Evolutionary conservation across 208 protist species (phyloP).

Genomic region (Acanthamoeba castellanii): DNA sequence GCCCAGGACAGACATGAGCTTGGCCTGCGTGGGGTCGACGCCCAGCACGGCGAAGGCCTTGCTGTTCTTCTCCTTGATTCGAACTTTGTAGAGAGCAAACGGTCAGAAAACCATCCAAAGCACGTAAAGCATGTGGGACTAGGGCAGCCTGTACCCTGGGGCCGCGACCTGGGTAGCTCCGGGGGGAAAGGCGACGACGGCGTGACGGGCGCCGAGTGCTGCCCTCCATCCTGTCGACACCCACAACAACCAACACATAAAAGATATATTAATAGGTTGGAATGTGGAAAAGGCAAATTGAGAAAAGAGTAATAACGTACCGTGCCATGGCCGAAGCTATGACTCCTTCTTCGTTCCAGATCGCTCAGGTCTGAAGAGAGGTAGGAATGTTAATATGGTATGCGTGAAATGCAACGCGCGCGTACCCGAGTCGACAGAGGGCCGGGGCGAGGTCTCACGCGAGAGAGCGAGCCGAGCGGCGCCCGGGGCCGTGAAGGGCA

Average conservation of each 20-base stretch:
- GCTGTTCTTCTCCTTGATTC: conserved; percentile 19
- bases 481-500: not conserved
- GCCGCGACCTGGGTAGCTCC: no score
- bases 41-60: conserved; percentile 23
- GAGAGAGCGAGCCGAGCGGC: not conserved
- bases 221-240: not conserved
- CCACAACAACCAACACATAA: no score
- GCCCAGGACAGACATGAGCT: conserved; percentile 29
- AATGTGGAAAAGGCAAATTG: no score
- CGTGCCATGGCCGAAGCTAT: not conserved
- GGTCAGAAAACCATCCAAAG: no score
- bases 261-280: no score
- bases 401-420: no score
- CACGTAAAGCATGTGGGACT: not conserved
- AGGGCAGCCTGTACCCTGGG: not conserved
- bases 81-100: not conserved
- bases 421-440: not conserved
- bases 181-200: not conserved
- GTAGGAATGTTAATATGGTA: no score
- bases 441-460: not conserved
- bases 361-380: not conserved
- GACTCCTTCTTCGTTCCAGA: not conserved
- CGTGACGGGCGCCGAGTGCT: not conserved
- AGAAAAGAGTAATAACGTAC: not conserved
- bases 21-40: conserved; percentile 15